Conservation (phyloP, 768 basidiomycete species). For the Lactarius evosmus region DNA sequence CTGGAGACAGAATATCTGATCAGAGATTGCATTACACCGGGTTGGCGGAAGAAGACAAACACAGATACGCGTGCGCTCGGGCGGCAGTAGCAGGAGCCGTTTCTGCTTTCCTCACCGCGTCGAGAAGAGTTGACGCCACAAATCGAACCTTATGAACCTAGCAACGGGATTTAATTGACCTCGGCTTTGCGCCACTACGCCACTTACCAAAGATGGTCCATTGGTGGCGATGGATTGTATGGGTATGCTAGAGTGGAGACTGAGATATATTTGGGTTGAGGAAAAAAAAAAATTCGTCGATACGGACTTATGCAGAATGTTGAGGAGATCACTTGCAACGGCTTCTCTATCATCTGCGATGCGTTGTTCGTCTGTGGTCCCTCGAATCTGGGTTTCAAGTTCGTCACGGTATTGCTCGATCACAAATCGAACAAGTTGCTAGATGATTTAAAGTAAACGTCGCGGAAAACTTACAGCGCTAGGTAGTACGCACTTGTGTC, state of each 20-base stretch:
- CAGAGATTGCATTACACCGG: slow-evolving; percentile 2
- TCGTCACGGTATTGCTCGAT: slow-evolving; percentile 92
- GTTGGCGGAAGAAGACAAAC: slow-evolving; percentile 43
- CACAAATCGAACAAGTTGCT: slow-evolving; percentile 94
- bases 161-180: slow-evolving; percentile 18
- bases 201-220: slow-evolving; percentile 69
- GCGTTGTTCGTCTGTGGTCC: slow-evolving; percentile 57
- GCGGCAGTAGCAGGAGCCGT: slow-evolving; percentile 77
- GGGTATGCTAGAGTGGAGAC: slow-evolving; percentile 58
- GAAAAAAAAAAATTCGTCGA: slow-evolving; percentile 11
- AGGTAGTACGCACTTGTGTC: slow-evolving; percentile 63
- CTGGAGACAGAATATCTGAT: slow-evolving; percentile 37
- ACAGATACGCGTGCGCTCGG: slow-evolving; percentile 82
- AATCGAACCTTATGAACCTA: slow-evolving; percentile 91
- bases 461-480: neutral
- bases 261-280: slow-evolving; percentile 1
- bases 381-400: slow-evolving; percentile 65
- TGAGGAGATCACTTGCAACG: slow-evolving; percentile 82
- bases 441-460: slow-evolving; percentile 15
- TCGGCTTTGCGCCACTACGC: slow-evolving; percentile 1
- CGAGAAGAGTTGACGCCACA: slow-evolving; percentile 85
- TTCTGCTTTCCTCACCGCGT: slow-evolving; percentile 78
- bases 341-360: slow-evolving; percentile 75
- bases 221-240: slow-evolving; percentile 91
- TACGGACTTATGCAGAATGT: slow-evolving; percentile 73